Evolutionary conservation across 805 yeast species (phyloP).

Genomic region (Saccharomycopsis schoenii): DNA sequence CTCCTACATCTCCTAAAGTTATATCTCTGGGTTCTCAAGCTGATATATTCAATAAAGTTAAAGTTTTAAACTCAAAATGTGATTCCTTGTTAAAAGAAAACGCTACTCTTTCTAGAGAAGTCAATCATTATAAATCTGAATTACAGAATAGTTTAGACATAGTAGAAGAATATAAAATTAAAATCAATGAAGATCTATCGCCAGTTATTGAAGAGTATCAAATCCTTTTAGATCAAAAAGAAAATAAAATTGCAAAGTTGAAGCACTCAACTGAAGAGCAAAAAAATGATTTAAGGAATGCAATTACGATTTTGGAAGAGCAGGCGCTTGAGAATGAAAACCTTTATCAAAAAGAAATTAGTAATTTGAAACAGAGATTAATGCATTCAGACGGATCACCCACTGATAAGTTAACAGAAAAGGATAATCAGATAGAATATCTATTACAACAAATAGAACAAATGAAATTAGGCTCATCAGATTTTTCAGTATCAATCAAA

Average conservation of each 20-base stretch:
- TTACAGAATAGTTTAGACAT: constrained; percentile 36
- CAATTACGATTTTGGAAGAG: constrained; percentile 43
- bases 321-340: constrained; percentile 48
- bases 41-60: background rate
- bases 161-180: constrained; percentile 37
- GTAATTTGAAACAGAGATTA: constrained; percentile 20
- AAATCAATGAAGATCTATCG: constrained; percentile 37
- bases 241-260: constrained; percentile 36
- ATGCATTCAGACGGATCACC: background rate
- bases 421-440: background rate
- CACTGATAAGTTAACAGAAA: background rate
- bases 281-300: constrained; percentile 48
- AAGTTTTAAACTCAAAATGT: constrained; percentile 4
- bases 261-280: constrained; percentile 41
- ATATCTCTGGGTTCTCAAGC: background rate
- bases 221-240: constrained; percentile 33
- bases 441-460: background rate
- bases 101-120: constrained; percentile 2
- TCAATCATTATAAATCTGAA: constrained; percentile 22
- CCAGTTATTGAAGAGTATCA: constrained; percentile 40
- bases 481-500: background rate
- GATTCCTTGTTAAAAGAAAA: constrained; percentile 8
- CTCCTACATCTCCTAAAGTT: background rate
- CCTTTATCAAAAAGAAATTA: constrained; percentile 37
- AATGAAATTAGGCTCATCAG: background rate